Evolutionary conservation across 106 monocot species (phyloP).

Genomic region (Apostasia ramifera): DNA sequence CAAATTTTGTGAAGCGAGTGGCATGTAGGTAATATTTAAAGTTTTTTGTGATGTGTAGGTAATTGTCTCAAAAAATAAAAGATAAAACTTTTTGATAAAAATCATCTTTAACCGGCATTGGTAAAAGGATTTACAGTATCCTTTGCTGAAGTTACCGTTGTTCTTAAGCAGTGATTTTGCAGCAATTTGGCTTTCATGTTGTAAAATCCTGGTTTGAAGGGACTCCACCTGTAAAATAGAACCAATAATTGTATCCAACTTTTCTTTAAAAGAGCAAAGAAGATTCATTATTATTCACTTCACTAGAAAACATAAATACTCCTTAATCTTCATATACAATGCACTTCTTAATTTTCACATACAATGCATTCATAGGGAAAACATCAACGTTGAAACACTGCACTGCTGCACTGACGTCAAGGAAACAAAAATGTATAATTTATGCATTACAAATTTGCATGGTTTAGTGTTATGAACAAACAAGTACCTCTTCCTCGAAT

Average conservation of each 20-base stretch:
- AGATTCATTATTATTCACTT: background rate
- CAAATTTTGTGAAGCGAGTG: no score
- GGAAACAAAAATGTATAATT: background rate
- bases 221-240: conserved; percentile 40
- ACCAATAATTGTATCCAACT: background rate
- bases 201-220: conserved; percentile 46
- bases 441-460: background rate
- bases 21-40: no score
- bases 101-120: background rate
- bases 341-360: no score
- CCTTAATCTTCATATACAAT: no score
- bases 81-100: background rate
- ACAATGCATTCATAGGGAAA: no score
- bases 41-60: no score
- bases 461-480: background rate
- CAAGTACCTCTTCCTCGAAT: conserved; percentile 65
- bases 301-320: background rate
- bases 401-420: background rate
- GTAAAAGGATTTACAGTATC: conserved; percentile 2
- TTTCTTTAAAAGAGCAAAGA: background rate
- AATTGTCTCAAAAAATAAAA: no score
- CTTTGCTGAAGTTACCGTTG: conserved; percentile 2
- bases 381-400: no score
- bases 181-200: conserved; percentile 34
- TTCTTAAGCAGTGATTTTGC: background rate